Percentiles rank a stretch among this genome's conserved stretches.
phyloP scores from a whole-genome alignment of 169 alveolate species.

The Theileria orientalis region DNA sequence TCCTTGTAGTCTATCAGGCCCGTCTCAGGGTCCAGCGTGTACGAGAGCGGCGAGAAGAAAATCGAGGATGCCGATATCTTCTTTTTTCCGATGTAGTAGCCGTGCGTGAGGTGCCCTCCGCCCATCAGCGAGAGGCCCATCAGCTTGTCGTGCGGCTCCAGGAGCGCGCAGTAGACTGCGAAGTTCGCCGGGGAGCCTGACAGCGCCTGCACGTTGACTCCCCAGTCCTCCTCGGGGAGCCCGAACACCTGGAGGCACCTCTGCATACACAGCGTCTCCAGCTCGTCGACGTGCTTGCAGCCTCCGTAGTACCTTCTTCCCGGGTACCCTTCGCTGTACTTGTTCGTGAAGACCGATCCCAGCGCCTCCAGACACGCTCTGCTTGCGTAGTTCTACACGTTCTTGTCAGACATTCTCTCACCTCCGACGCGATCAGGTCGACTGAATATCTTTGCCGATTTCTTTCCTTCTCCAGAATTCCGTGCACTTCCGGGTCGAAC shows the following conservation, averaged over 20 bases:
- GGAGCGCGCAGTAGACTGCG: conserved; percentile 91
- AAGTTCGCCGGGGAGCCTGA: conserved; percentile 97
- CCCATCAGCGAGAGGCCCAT: conserved; percentile 94
- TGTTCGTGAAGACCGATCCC: conserved; percentile 88
- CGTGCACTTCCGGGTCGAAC: conserved; percentile 80
- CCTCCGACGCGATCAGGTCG: conserved; percentile 85
- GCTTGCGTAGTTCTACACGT: conserved; percentile 81
- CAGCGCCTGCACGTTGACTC: conserved; percentile 95
- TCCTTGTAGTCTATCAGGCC: conserved; percentile 92
- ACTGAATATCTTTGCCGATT: conserved; percentile 77
- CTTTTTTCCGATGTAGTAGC: conserved; percentile 85
- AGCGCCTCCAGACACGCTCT: conserved; percentile 88
- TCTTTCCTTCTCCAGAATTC: conserved; percentile 75
- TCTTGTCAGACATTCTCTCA: conserved; percentile 1
- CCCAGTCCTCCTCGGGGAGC: conserved; percentile 92
- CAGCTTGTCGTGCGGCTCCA: conserved; percentile 93
- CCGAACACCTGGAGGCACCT: conserved; percentile 94
- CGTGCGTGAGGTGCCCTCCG: conserved; percentile 96
- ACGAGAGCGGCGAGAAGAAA: conserved; percentile 91
- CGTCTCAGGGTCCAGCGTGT: conserved; percentile 84
- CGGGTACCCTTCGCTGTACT: conserved; percentile 96
- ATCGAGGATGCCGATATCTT: conserved; percentile 92
- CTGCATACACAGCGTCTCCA: conserved; percentile 84
- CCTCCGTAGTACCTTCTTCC: conserved; percentile 94
- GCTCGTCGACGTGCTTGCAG: conserved; percentile 83